Percentiles rank a stretch among this genome's conserved stretches.
Evolutionary conservation across 2,329 filamentous ascomycete species (phyloP).

Genomic region (Phyllosticta capitalensis): DNA sequence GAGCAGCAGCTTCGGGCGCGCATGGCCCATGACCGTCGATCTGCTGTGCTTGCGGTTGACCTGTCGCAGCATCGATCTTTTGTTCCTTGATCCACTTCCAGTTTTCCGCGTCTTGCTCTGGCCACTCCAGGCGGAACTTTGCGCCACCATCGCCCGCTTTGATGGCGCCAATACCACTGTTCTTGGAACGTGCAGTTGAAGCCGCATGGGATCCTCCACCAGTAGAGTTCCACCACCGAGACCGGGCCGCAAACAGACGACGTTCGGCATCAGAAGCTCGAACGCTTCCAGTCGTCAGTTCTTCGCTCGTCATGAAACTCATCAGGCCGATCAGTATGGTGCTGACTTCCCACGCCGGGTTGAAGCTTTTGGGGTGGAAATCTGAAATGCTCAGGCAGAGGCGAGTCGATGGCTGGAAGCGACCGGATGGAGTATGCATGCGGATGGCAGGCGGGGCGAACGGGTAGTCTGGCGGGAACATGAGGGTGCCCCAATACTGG

Average conservation of each 20-base stretch:
- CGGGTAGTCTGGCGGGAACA: constrained; percentile 93
- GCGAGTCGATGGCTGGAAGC: constrained; percentile 85
- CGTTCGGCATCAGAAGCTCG: constrained; percentile 69
- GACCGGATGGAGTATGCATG: constrained; percentile 95
- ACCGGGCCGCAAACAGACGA: constrained; percentile 63
- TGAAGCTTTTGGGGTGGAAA: constrained; percentile 96
- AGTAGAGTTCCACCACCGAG: constrained; percentile 94
- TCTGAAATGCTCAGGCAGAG: constrained; percentile 94
- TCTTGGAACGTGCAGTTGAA: constrained; percentile 23
- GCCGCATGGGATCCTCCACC: constrained; percentile 60
- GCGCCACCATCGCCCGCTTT: constrained; percentile 86
- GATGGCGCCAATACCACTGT: constrained; percentile 53
- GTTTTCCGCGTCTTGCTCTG: constrained; percentile 81
- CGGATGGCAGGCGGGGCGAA: constrained; percentile 95
- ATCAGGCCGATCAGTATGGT: constrained; percentile 91
- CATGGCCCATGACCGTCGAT: constrained; percentile 41
- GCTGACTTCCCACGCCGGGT: constrained; percentile 95
- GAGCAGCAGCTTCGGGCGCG: constrained; percentile 53
- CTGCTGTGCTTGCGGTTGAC: constrained; percentile 41
- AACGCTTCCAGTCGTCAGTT: constrained; percentile 94
- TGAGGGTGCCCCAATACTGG: constrained; percentile 95
- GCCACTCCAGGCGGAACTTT: constrained; percentile 85
- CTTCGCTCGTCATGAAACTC: constrained; percentile 97
- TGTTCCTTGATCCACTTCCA: constrained; percentile 84
- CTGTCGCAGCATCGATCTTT: constrained; percentile 68